These are phyloP conservation scores for Tolypocladium endophyticum DNA, from an alignment of 2,329 filamentous ascomycete genomes.

Conservation along the genomic window DNA sequence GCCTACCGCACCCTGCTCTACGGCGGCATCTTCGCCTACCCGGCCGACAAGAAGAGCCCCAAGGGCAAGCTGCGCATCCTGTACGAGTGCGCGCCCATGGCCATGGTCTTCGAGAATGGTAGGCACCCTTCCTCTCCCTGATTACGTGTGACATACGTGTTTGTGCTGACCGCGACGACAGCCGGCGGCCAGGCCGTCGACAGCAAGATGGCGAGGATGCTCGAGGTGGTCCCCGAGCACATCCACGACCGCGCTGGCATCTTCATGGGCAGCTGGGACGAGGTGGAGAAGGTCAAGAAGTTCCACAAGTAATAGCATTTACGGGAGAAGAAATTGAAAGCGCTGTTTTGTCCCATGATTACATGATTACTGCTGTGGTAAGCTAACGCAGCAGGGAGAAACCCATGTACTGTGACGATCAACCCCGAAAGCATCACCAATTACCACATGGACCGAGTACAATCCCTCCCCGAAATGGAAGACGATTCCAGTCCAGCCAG, in stretches of 20 bases:
- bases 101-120: conserved; percentile 98
- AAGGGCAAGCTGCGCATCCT: conserved; percentile 97
- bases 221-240: conserved; percentile 77
- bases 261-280: conserved; percentile 88
- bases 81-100: conserved; percentile 98
- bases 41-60: conserved; percentile 93
- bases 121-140: conserved; percentile 22
- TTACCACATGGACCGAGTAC: not conserved
- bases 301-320: conserved; percentile 46
- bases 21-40: conserved; percentile 95
- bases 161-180: conserved; percentile 24
- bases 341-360: not conserved
- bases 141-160: not conserved
- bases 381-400: not conserved
- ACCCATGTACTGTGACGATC: not conserved
- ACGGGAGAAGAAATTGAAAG: not conserved
- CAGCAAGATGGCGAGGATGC: conserved; percentile 82
- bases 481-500: not conserved
- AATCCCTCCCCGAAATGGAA: not conserved
- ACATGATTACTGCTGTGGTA: not conserved
- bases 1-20: conserved; percentile 93
- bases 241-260: conserved; percentile 96
- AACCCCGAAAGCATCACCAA: not conserved
- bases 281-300: conserved; percentile 89
- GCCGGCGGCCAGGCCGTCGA: conserved; percentile 88